Base-by-base conservation (phyloP, 257 asterid genomes). In the Dorcoceras hygrometricum region DNA sequence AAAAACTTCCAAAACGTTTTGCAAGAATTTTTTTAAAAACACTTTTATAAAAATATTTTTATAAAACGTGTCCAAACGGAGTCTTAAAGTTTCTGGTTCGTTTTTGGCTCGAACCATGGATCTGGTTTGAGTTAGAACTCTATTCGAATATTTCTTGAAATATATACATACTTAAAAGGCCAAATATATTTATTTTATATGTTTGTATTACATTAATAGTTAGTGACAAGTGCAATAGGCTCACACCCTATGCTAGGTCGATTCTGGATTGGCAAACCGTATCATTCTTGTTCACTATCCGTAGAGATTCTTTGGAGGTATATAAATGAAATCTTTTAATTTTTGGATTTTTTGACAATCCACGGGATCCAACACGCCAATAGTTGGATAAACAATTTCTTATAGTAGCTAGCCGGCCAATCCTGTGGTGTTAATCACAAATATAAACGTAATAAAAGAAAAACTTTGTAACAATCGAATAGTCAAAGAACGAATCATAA, bases 251-350 rank as follows among this genome's bases (percentile, higher is more conserved):
- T 57, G 7, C 19, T 48, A 22, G 29, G 36, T 4, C 26, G 54
- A 65, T 75, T 73, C 75, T 63, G 67, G 75, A 73, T 76, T 63
- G 67, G 68, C 69, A 57, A 76, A 67, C 53, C 26, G 64, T 24
- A 68, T 39, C 61, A 77, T 63, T 60, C 54, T 39, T 46, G 24
- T 43, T 34, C 39, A 65, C 27, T 26, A 34, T 22, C 67, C 68
- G 62, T 71, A 67, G 70, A 46, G 53, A 23, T 57, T 59, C 12
- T 64, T 58, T 57, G 3, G 18, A 75, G 69, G 25, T n/a, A 23
- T 63, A 60, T 25, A 4, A n/a, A 5, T 10, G 11, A 27, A 61
- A 43, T 28, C 28, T 18, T 61, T 39, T 25, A n/a, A n/a, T n/a
- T n/a, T n/a, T 43, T 58, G 65, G 7, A 60, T 46, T 57, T 57